A percentile compares a stretch with the other conserved stretches of the same genome.
phyloP scores from a whole-genome alignment of 495 filamentous ascomycete species.

The Neurospora tetrasperma region DNA sequence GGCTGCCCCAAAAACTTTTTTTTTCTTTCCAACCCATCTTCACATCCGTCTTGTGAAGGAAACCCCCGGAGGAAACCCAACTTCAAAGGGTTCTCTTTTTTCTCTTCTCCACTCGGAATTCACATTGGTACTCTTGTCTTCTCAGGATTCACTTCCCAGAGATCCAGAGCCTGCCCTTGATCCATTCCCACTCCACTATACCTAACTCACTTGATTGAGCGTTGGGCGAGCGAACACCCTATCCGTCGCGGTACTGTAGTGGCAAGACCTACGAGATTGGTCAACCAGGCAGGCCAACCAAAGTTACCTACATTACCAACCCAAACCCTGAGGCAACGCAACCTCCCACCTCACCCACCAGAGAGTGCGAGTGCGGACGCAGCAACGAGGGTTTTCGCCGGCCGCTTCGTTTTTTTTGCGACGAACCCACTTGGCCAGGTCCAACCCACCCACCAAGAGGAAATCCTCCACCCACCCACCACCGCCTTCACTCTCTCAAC shows the following conservation, averaged over 20 bases:
- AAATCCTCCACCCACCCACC: slow-evolving; percentile 2
- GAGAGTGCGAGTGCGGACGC: neutral
- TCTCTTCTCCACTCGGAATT: slow-evolving; percentile 14
- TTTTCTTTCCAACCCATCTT: slow-evolving; percentile 21
- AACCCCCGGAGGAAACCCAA: slow-evolving; percentile 19
- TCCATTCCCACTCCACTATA: slow-evolving; percentile 29
- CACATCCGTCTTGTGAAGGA: slow-evolving; percentile 25
- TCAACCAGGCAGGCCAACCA: neutral
- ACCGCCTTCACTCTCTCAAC: slow-evolving; percentile 17
- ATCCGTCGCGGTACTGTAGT: neutral
- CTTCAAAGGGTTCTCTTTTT: slow-evolving; percentile 16
- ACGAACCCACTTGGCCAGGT: slow-evolving; percentile 13
- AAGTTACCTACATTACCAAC: neutral
- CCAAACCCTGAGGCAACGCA: neutral
- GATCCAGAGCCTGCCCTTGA: slow-evolving; percentile 19
- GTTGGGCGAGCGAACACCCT: neutral
- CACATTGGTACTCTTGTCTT: slow-evolving; percentile 17
- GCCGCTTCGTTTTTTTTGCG: slow-evolving; percentile 14
- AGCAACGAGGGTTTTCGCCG: slow-evolving; percentile 10
- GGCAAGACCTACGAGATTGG: neutral
- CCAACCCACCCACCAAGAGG: neutral
- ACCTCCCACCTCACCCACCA: neutral
- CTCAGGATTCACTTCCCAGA: slow-evolving; percentile 22
- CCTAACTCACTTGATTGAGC: slow-evolving; percentile 1
- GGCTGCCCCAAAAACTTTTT: slow-evolving; percentile 27